Conservation (phyloP, 192 early-diverging fungal species). For the Entomortierella beljakovae region DNA sequence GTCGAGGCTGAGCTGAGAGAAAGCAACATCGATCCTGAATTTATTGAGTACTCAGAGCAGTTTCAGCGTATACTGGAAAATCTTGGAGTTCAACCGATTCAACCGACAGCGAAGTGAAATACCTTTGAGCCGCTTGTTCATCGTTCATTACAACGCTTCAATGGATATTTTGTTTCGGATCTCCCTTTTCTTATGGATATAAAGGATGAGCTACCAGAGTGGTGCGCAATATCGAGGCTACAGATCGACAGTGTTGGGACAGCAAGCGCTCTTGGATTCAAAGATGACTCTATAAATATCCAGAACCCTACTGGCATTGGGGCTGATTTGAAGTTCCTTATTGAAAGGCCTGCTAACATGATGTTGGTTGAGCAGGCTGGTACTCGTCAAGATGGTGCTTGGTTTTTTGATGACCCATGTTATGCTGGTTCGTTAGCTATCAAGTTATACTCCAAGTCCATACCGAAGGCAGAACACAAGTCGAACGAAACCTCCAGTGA, state of each 20-base stretch:
- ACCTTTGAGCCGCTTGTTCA: not conserved
- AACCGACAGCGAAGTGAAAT: conserved; percentile 22
- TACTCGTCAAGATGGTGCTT: conserved; percentile 27
- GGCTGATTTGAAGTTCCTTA: no score
- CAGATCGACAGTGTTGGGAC: no score
- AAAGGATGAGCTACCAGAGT: no score
- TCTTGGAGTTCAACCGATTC: conserved; percentile 18
- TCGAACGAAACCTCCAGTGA: conserved; percentile 29
- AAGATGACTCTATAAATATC: no score
- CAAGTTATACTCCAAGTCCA: conserved; percentile 6
- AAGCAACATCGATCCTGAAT: conserved; percentile 3
- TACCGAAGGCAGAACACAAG: not conserved
- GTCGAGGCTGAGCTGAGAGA: conserved; percentile 19
- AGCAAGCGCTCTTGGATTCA: no score
- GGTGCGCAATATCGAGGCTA: no score
- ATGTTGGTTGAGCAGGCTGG: no score
- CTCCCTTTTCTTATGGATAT: no score
- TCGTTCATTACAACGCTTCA: no score
- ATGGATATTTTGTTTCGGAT: no score
- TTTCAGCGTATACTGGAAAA: conserved; percentile 6
- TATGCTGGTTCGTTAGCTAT: conserved; percentile 37
- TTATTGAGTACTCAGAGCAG: conserved; percentile 26
- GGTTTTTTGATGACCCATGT: conserved; percentile 19
- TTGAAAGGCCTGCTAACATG: no score
- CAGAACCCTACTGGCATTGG: no score